Base-by-base conservation (phyloP, 805 yeast genomes). In the Schwanniomyces polymorphus region DNA sequence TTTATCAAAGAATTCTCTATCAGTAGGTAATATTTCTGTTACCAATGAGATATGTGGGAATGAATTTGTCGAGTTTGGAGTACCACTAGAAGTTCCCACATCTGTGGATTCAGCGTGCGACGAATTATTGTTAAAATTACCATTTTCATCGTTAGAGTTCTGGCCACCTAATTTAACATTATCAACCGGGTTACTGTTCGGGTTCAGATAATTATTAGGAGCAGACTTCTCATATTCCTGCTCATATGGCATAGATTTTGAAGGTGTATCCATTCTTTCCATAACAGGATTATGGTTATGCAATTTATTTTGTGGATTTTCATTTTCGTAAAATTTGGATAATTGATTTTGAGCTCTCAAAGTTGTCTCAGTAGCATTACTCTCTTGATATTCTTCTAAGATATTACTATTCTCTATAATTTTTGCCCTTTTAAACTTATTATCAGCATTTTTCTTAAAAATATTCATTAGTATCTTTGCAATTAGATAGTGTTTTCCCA, bases 21-120 rank as follows among this genome's bases (percentile, higher is more conserved):
- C 70, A 28, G 78, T 70, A 17, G 86, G 73, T 47, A 80, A 67
- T 48, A 70, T 75, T 47, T 75, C 75, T 7, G 85, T 79, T 44
- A 82, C 77, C 41, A 82, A 73, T 14, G 83, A 71, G 64, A 84
- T 82, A 31, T 76, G 80, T 27, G 79, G 77, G 49, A 85, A 72
- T 9, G 75, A 68, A 31, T 61, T 61, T 10, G 63, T 55, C 5
- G 74, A 67, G 26, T 52, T 53, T 14, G 39, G 39, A 3, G 39
- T 18, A 7, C 18, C 27, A n/a, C 27, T 37, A 8, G 33, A 28
- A 21, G 35, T 31, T 4, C 46, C 33, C 14, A 48, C 43, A 21
- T 53, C 43, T 14, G 41, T 28, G 28, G 43, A 29, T 12, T 29
- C 25, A 6, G 45, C 16, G 16, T 27, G 9, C 11, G 33, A 5